Percentiles rank a stretch among this genome's conserved stretches.
These are phyloP conservation scores for Taphrina populina DNA, from an alignment of 1,139 yeast species.

Conservation along the genomic window DNA sequence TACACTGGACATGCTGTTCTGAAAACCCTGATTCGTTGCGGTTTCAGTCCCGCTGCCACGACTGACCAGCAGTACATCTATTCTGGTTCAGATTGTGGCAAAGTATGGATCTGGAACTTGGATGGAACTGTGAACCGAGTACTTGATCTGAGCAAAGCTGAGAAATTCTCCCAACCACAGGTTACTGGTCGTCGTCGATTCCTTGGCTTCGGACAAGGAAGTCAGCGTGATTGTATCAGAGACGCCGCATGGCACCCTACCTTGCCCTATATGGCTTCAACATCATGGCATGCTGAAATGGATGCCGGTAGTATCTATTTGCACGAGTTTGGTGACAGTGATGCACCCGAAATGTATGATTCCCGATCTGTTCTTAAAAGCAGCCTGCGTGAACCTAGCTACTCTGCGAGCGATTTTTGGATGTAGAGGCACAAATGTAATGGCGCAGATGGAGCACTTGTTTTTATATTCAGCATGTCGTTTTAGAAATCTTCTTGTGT, in stretches of 20 bases:
- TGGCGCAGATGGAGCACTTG: no score
- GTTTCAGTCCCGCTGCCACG: slow-evolving; percentile 43
- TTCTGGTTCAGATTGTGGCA: slow-evolving; percentile 45
- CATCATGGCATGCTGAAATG: slow-evolving; percentile 38
- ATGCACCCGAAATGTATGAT: slow-evolving; percentile 8
- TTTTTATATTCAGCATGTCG: neutral
- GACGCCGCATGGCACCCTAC: slow-evolving; percentile 41
- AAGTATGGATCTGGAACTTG: slow-evolving; percentile 44
- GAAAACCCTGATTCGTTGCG: slow-evolving; percentile 44
- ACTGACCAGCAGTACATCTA: slow-evolving; percentile 44
- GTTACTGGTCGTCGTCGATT: slow-evolving; percentile 12
- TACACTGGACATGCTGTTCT: slow-evolving; percentile 44
- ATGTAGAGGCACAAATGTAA: no score
- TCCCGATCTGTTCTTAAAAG: slow-evolving; percentile 15
- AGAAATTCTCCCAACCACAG: slow-evolving; percentile 6
- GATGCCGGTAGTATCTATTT: slow-evolving; percentile 38
- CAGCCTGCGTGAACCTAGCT: slow-evolving; percentile 12
- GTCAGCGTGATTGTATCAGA: slow-evolving; percentile 38
- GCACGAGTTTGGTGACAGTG: slow-evolving; percentile 36
- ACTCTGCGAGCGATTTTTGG: slow-evolving; percentile 12
- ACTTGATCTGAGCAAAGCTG: slow-evolving; percentile 31
- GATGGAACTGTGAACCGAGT: slow-evolving; percentile 42
- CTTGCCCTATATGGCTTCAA: slow-evolving; percentile 39
- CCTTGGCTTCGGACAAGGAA: slow-evolving; percentile 24
- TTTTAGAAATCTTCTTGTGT: neutral